Conservation (phyloP, 2,329 filamentous ascomycete species). For the Rhytidhysteron rufulum region DNA sequence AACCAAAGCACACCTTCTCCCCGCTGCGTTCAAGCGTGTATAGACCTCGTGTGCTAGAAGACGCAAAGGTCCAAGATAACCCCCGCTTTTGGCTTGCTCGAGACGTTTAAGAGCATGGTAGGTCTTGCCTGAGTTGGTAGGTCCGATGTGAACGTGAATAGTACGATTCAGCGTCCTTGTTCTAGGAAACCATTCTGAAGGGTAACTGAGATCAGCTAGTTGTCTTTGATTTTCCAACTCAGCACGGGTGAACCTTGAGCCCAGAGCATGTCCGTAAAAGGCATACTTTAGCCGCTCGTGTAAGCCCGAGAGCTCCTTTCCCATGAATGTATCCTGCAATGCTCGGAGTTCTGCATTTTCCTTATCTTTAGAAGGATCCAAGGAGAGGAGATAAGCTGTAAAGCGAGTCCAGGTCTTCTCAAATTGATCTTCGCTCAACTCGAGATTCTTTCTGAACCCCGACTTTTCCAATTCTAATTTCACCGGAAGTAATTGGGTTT, state of each 20-base stretch:
- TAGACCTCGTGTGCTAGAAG: slow-evolving; percentile 94
- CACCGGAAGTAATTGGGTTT: slow-evolving; percentile 7
- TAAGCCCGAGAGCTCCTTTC: slow-evolving; percentile 13
- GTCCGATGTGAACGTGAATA: slow-evolving; percentile 89
- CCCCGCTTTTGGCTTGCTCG: slow-evolving; percentile 69
- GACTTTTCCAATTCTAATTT: slow-evolving; percentile 13
- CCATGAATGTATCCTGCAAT: background rate
- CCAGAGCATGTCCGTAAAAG: slow-evolving; percentile 52
- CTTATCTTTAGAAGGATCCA: slow-evolving; percentile 16
- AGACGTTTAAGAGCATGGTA: slow-evolving; percentile 87
- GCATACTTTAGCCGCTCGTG: slow-evolving; percentile 61
- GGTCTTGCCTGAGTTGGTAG: slow-evolving; percentile 97
- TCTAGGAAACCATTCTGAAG: slow-evolving; percentile 86
- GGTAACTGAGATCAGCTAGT: slow-evolving; percentile 80
- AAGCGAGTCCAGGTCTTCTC: slow-evolving; percentile 25
- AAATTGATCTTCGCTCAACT: slow-evolving; percentile 20
- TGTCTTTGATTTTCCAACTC: slow-evolving; percentile 35
- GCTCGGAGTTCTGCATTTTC: background rate
- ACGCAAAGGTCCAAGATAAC: slow-evolving; percentile 87
- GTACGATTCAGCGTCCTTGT: slow-evolving; percentile 77
- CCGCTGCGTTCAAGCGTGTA: slow-evolving; percentile 74
- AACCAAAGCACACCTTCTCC: slow-evolving; percentile 71
- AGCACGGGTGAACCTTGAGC: slow-evolving; percentile 31
- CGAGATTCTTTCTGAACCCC: slow-evolving; percentile 21
- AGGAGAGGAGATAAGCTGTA: slow-evolving; percentile 12